phyloP scores from a whole-genome alignment of 345 rosid species.

The Acer saccharum region DNA sequence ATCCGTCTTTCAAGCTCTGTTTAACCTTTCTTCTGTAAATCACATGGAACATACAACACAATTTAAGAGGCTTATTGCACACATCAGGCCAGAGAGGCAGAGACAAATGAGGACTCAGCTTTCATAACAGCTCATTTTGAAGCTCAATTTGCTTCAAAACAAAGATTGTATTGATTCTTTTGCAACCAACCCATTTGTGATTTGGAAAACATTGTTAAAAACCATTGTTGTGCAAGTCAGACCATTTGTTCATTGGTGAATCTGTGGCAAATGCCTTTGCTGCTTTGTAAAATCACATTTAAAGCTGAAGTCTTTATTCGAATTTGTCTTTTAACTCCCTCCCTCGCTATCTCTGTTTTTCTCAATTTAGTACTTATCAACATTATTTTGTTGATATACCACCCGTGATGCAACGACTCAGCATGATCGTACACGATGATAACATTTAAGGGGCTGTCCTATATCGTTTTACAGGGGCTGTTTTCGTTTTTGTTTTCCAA shows the following conservation, averaged over 20 bases:
- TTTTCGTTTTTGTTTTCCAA: no score
- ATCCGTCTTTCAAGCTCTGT: slow-evolving; percentile 72
- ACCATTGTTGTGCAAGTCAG: slow-evolving; percentile 45
- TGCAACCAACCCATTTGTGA: slow-evolving; percentile 17
- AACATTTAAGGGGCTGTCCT: no score
- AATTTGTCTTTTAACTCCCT: no score
- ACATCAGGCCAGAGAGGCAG: slow-evolving; percentile 3
- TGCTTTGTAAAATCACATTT: slow-evolving; percentile 23
- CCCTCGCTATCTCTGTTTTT: no score
- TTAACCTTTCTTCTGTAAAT: slow-evolving; percentile 76
- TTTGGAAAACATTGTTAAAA: slow-evolving; percentile 29
- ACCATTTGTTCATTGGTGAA: slow-evolving; percentile 34
- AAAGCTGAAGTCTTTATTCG: background rate
- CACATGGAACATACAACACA: slow-evolving; percentile 9
- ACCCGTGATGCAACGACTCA: no score
- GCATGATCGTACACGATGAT: no score
- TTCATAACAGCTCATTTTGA: background rate
- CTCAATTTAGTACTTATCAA: no score
- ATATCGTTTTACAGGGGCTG: no score
- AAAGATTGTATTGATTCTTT: slow-evolving; percentile 29
- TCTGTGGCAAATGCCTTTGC: slow-evolving; percentile 23
- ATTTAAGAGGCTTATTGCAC: slow-evolving; percentile 11
- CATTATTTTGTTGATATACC: no score
- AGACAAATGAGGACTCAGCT: slow-evolving; percentile 14
- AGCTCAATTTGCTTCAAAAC: slow-evolving; percentile 15